Conservation (phyloP, 306 rosid species). For the Quercus berberidifolia region DNA sequence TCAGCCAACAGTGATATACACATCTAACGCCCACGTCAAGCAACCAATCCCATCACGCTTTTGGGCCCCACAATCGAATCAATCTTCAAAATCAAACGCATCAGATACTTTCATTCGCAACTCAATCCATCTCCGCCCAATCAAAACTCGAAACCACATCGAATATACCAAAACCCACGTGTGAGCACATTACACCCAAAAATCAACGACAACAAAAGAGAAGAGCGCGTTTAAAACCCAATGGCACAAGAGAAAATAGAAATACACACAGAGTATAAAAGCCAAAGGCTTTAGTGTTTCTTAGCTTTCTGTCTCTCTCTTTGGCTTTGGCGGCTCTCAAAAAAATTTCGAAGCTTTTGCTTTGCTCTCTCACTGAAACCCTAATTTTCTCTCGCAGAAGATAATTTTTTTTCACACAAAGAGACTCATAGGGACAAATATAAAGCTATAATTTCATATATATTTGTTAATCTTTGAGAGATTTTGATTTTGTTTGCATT, state of each 20-base stretch:
- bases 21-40: not conserved
- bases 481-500: not conserved
- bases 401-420: not conserved
- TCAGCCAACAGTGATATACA: not conserved
- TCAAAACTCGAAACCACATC: not conserved
- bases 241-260: too few species aligned
- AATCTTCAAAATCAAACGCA: not conserved
- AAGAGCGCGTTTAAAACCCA: not conserved
- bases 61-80: not conserved
- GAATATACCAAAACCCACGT: not conserved
- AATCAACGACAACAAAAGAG: not conserved
- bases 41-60: not conserved
- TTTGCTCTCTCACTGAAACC: constrained; percentile 45
- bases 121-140: not conserved
- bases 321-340: constrained; percentile 62
- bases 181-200: not conserved
- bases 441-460: not conserved
- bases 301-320: not conserved
- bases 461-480: not conserved
- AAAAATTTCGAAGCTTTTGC: constrained; percentile 19
- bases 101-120: not conserved
- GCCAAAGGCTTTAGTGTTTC: not conserved
- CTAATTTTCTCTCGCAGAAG: constrained; percentile 37
- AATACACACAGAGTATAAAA: constrained; percentile 20
- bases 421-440: not conserved